Evolutionary conservation across 108 stramenopile genomes (phyloP).

Genomic region (Nitzschia palea): DNA sequence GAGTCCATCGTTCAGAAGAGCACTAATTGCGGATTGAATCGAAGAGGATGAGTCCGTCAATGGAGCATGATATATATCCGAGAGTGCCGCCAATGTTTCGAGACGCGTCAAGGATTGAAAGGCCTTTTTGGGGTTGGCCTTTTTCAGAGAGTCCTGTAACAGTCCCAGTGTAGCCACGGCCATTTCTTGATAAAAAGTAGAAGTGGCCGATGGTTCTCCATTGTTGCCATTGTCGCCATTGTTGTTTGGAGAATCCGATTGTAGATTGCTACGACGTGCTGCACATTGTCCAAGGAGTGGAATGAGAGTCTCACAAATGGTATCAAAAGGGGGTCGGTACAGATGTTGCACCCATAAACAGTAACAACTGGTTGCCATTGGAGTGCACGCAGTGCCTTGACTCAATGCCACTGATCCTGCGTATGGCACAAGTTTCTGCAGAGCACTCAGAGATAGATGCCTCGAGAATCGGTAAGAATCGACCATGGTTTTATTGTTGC

Average conservation of each 20-base stretch:
- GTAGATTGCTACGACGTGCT: too few relatives aligned
- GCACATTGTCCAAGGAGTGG: conserved; percentile 11
- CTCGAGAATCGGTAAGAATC: background rate
- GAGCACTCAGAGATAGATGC: conserved; percentile 14
- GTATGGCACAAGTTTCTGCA: conserved; percentile 45
- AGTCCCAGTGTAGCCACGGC: conserved; percentile 20
- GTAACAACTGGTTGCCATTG: conserved; percentile 19
- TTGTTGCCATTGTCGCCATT: background rate
- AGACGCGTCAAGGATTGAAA: conserved; percentile 29
- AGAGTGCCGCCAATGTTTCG: conserved; percentile 11
- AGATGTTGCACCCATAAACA: conserved; percentile 25
- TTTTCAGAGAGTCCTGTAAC: conserved; percentile 10
- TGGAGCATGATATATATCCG: background rate
- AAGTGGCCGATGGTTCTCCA: too few relatives aligned
- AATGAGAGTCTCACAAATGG: conserved; percentile 32
- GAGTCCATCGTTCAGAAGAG: conserved; percentile 48
- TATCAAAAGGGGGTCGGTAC: conserved; percentile 41
- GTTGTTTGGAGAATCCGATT: background rate
- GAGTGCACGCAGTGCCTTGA: background rate
- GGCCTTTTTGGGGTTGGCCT: conserved; percentile 44
- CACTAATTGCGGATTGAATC: background rate
- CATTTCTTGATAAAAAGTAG: conserved; percentile 8
- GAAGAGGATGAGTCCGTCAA: background rate
- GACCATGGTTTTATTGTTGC: background rate
- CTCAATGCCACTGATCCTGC: conserved; percentile 18